Percentiles rank a stretch among this genome's conserved stretches.
Conservation (phyloP, 345 rosid genomes). For the Salix koriyanagi region DNA sequence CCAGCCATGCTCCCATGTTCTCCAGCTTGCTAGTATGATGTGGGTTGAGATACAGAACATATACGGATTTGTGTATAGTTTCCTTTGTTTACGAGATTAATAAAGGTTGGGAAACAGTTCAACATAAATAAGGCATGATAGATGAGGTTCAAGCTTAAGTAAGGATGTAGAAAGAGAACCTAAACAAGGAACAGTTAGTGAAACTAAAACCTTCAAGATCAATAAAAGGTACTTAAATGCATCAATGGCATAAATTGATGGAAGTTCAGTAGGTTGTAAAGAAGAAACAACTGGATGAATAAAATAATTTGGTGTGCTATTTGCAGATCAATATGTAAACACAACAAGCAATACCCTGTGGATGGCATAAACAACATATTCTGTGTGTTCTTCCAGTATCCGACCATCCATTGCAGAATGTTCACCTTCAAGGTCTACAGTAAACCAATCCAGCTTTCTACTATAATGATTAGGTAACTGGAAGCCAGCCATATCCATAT, state of each 20-base stretch:
- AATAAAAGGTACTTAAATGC: not conserved
- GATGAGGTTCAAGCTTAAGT: too few species aligned
- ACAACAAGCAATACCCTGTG: constrained; percentile 59
- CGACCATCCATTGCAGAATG: constrained; percentile 99
- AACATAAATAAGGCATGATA: too few species aligned
- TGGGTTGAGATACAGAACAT: too few species aligned
- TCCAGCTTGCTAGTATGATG: too few species aligned
- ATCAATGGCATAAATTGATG: not conserved
- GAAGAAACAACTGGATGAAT: not conserved
- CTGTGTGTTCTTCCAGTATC: constrained; percentile 93
- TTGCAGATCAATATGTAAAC: constrained; percentile 19
- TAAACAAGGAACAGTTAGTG: too few species aligned
- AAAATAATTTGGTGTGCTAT: not conserved
- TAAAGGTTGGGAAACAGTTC: too few species aligned
- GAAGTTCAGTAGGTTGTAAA: constrained; percentile 1
- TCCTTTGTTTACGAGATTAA: too few species aligned
- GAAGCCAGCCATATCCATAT: constrained; percentile 36
- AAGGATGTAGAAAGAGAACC: too few species aligned
- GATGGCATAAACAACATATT: constrained; percentile 96
- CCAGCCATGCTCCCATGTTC: too few species aligned
- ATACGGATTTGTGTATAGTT: too few species aligned
- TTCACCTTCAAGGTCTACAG: constrained; percentile 99
- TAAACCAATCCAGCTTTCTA: constrained; percentile 81
- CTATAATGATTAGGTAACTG: constrained; percentile 58
- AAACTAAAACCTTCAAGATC: too few species aligned